Evolutionary conservation across 257 asterid species (phyloP).

Genomic region (Thymus quinquecostatus): DNA sequence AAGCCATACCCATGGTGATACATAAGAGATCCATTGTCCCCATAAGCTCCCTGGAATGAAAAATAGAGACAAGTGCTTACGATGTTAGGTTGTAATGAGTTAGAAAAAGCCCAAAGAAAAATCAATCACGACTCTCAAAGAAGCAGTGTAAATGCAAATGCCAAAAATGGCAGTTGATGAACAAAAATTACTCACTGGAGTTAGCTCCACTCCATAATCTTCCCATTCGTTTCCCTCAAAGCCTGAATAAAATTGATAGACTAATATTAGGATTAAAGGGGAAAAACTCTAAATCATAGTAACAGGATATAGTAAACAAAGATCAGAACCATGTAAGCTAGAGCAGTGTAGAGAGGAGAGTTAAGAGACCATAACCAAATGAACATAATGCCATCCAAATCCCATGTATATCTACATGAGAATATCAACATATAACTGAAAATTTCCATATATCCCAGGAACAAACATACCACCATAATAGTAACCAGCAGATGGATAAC

Average conservation of each 20-base stretch:
- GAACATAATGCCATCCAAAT: neutral
- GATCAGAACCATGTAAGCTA: neutral
- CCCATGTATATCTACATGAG: neutral
- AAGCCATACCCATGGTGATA: constrained; percentile 70
- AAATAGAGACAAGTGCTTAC: neutral
- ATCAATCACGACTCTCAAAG: neutral
- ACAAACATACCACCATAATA: constrained; percentile 32
- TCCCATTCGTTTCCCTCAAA: constrained; percentile 55
- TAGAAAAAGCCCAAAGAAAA: neutral
- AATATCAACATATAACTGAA: neutral
- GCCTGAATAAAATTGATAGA: constrained; percentile 33
- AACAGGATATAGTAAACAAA: neutral
- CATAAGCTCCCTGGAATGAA: constrained; percentile 59
- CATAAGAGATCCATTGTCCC: constrained; percentile 65
- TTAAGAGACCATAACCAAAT: neutral
- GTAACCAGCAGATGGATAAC: constrained; percentile 51
- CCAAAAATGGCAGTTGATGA: neutral
- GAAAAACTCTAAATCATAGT: neutral
- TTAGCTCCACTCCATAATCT: constrained; percentile 59
- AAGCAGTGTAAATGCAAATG: neutral
- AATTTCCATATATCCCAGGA: neutral
- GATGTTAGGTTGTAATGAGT: neutral
- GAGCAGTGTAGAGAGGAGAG: neutral
- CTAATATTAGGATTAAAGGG: no score
- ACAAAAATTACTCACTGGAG: constrained; percentile 41